These are phyloP conservation scores for Phoenix roebelenii DNA, from an alignment of 176 grass and related monocot genomes.

Conservation along the genomic window DNA sequence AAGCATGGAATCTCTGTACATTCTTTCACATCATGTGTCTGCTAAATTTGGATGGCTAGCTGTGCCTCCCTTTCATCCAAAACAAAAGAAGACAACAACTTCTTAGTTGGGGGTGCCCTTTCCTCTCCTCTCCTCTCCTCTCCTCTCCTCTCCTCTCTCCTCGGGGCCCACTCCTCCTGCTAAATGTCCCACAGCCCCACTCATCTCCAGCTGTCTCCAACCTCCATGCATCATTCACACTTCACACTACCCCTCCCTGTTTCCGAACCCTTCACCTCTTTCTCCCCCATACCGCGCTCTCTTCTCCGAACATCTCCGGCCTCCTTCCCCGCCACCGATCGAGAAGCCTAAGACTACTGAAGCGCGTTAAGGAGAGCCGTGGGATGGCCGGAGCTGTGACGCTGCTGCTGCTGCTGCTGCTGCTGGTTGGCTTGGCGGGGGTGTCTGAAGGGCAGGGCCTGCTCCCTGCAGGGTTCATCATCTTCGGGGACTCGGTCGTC, in stretches of 20 bases:
- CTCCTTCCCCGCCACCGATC: background rate
- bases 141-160: too few relatives aligned
- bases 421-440: slow-evolving; percentile 13
- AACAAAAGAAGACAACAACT: too few relatives aligned
- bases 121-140: background rate
- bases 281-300: too few relatives aligned
- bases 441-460: slow-evolving; percentile 46
- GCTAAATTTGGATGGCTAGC: too few relatives aligned
- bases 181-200: background rate
- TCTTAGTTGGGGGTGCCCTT: too few relatives aligned
- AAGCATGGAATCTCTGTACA: too few relatives aligned
- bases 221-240: background rate
- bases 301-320: background rate
- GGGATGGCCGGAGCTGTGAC: background rate
- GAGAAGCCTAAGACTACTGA: background rate
- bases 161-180: background rate
- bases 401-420: slow-evolving; percentile 2
- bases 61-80: too few relatives aligned
- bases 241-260: background rate
- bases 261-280: too few relatives aligned
- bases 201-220: background rate
- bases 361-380: too few relatives aligned
- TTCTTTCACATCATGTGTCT: too few relatives aligned
- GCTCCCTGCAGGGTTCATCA: slow-evolving; percentile 70
- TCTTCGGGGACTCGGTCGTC: slow-evolving; percentile 92